Base-by-base conservation (phyloP, 1,139 yeast genomes). In the Pichia sp. region DNA sequence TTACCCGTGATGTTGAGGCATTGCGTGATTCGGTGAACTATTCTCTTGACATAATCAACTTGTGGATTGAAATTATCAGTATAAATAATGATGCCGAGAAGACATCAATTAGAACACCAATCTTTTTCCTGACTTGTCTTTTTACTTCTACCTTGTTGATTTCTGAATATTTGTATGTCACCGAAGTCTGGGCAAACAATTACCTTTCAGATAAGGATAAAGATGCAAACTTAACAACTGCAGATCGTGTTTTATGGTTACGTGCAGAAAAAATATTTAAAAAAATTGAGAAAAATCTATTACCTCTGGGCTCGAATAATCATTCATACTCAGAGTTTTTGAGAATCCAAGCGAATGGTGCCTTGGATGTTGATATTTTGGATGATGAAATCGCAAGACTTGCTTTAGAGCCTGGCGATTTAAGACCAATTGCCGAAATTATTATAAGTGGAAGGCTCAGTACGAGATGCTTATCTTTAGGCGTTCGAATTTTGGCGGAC, bases 401-500 rank as follows among this genome's bases (percentile, higher is more conserved):
- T 38, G 79, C 78, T 0, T 65, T 76, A 53, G 72, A 72, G 54
- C 78, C 80, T 13, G 72, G 72, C 50, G 73, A 74, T 46, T 64
- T 74, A 29, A 62, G 62, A 15, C 77, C 74, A 45, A 75, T 78
- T 4, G 72, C 77, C 1, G 71, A 70, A 49, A 75, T 79, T 42
- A 74, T 79, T 38, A 67, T 69, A 44, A 72, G 74, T 34, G 77
- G 81, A 6, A 73, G 79, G 61, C 71, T 85, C 43, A 80, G 87
- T 8, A 73, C 78, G 31, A 78, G 82, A 63, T 77, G 82, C 32
- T 69, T 85, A 51, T 82, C 83, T 57, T 70, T 86, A 54, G 93
- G 93, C 32, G 85, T 86, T 13, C 73, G 90, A 59, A 81, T 86
- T 36, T 74, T 87, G 54, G 89, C 90, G 1, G 90, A 86, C 71